Conservation (phyloP, 2,329 filamentous ascomycete genomes). For the Grosmannia huntii region DNA sequence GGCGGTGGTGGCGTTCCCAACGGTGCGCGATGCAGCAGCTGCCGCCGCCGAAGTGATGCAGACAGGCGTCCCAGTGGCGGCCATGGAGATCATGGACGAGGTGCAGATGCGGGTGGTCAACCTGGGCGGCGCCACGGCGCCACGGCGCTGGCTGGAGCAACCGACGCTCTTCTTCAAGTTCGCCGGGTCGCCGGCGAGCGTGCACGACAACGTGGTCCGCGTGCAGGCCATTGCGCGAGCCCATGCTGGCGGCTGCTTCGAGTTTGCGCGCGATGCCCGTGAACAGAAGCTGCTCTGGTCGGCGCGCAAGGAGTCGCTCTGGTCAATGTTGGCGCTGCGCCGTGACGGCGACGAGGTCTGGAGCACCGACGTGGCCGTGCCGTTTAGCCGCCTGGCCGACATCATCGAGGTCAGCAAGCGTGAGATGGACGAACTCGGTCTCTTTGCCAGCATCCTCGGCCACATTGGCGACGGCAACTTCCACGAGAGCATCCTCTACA, state of each 20-base stretch:
- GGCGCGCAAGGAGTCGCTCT: conserved; percentile 71
- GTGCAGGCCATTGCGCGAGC: conserved; percentile 55
- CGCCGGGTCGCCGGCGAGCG: conserved; percentile 64
- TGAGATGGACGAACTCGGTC: conserved; percentile 71
- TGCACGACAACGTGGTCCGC: conserved; percentile 60
- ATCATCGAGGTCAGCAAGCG: conserved; percentile 76
- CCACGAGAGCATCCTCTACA: conserved; percentile 84
- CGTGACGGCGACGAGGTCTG: conserved; percentile 57
- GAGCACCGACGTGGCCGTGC: conserved; percentile 78
- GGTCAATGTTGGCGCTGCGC: conserved; percentile 64
- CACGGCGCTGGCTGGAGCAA: conserved; percentile 57
- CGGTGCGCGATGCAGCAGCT: conserved; percentile 61
- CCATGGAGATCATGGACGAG: conserved; percentile 81
- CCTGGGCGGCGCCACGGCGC: conserved; percentile 54
- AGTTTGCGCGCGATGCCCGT: conserved; percentile 59
- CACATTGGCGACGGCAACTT: conserved; percentile 94
- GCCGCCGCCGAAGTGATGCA: conserved; percentile 68
- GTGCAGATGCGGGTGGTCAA: conserved; percentile 80
- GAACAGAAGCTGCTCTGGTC: conserved; percentile 71
- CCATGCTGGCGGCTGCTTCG: conserved; percentile 55
- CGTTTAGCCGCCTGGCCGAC: conserved; percentile 60
- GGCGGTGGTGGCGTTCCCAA: conserved; percentile 67
- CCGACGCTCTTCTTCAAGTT: conserved; percentile 82
- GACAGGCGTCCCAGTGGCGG: conserved; percentile 58
- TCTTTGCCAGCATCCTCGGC: conserved; percentile 79